Evolutionary conservation across 352 stramenopile genomes (phyloP), one percentile per base, ranked within the genome.

Genomic region (Pythium utonaiense): DNA sequence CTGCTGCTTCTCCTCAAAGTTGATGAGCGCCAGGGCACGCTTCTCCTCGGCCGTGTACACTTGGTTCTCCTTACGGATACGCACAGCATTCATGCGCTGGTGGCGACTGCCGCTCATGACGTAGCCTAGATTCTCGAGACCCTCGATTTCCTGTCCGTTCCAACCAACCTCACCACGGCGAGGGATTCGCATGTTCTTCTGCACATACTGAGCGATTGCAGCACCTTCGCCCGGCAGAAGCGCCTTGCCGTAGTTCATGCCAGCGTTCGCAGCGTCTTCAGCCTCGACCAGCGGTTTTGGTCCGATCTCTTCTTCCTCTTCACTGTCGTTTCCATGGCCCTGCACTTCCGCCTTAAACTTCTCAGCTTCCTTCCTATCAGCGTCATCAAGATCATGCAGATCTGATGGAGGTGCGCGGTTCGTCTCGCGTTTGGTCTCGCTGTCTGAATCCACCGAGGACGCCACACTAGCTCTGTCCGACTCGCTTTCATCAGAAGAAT

Each of bases 31-130:
- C 41, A 99, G 82, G 10, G 96, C 97, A 27, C 96, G 86, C 72
- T 99, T 98, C 78, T 99, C 97, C 75, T 99, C 97, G 13, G 97
- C 96, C 53, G 91, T 98, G 79, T 99, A 99, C 57, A 99, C 96
- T 72, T 99, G 97, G 80, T 99, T 99, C 70, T 99, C 97, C 79
- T 99, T 99, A 33, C 97, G 89, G 54, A 99, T 96, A 75, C 97
- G 96, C 47, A 99, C 93, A 9, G 96, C 97, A 80, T 99, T 99
- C 97, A 99, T 99, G 48, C 95, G 80, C 57, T 96, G 88, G 79
- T 99, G 96, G 36, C 97, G 91, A 53, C 88, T 98, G 34, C 97
- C 97, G 53, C 88, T 98, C 96, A 99, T 99, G 49, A 99, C 97
- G 73, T 96, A 97, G 41, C 92, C 92, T 22, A 95, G 68, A 13